Evolutionary conservation across 202 grass and related monocot species (phyloP).

Genomic region (Digitaria exilis): DNA sequence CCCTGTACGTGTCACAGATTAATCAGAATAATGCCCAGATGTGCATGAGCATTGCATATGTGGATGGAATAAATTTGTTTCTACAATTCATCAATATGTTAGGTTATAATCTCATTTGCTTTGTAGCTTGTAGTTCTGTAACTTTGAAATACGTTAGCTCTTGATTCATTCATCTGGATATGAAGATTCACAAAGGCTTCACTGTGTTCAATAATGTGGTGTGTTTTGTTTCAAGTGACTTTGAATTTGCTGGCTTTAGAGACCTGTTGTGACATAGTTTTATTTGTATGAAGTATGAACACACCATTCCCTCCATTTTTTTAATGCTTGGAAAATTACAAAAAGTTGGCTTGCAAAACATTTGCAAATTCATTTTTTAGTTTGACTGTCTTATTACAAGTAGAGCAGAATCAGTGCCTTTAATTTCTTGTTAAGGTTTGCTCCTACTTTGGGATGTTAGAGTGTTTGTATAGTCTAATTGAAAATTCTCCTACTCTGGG

Average conservation of each 20-base stretch:
- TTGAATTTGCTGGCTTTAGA: slow-evolving; percentile 23
- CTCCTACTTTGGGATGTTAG: slow-evolving; percentile 2
- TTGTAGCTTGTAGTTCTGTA: neutral
- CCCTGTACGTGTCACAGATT: slow-evolving; percentile 13
- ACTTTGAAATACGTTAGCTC: slow-evolving; percentile 15
- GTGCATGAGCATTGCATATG: neutral
- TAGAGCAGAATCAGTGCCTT: slow-evolving; percentile 5
- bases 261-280: neutral
- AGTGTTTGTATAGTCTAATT: slow-evolving; percentile 7
- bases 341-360: neutral
- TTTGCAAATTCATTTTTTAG: slow-evolving; percentile 1
- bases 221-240: slow-evolving; percentile 9
- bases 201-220: slow-evolving; percentile 14
- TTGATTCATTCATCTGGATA: slow-evolving; percentile 15
- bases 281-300: slow-evolving; percentile 14
- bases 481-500: slow-evolving; percentile 20
- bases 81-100: neutral
- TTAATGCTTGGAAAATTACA: neutral
- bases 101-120: neutral
- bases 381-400: slow-evolving; percentile 22
- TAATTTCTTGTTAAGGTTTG: slow-evolving; percentile 25
- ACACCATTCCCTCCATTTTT: neutral
- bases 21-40: neutral
- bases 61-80: neutral
- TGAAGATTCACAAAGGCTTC: neutral